These are phyloP conservation scores for Chenopodium formosanum DNA, from an alignment of 148 eudicot genomes.

Conservation along the genomic window DNA sequence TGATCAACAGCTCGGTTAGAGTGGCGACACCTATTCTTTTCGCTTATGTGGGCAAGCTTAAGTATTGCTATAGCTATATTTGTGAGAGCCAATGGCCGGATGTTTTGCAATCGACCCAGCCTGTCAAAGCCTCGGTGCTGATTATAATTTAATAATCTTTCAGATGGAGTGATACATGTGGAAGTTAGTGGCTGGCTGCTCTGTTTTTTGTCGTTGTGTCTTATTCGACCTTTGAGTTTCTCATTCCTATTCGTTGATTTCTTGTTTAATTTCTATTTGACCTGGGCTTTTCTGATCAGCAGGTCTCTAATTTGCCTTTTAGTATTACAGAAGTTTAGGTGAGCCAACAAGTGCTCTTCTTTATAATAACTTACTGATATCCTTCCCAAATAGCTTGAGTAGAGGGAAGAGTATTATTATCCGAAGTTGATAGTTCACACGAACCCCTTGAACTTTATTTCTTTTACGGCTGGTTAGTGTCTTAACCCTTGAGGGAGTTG, in stretches of 20 bases:
- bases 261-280: neutral
- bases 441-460: neutral
- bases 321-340: neutral
- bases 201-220: neutral
- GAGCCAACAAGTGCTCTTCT: neutral
- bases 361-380: neutral
- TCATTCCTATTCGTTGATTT: slow-evolving; percentile 11
- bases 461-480: neutral
- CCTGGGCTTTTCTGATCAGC: neutral
- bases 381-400: neutral
- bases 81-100: slow-evolving; percentile 69
- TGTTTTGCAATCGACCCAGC: slow-evolving; percentile 89
- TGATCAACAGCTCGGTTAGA: slow-evolving; percentile 45
- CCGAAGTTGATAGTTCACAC: neutral
- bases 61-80: slow-evolving; percentile 54
- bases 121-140: slow-evolving; percentile 61
- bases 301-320: neutral
- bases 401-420: neutral
- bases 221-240: slow-evolving; percentile 3
- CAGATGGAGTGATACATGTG: neutral
- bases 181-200: neutral
- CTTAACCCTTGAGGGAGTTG: neutral
- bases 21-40: slow-evolving; percentile 50
- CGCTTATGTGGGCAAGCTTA: slow-evolving; percentile 70
- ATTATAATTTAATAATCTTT: slow-evolving; percentile 2